These are phyloP conservation scores for Aspergillus puulaauensis DNA, from an alignment of 2,329 filamentous ascomycete species.

Conservation along the genomic window DNA sequence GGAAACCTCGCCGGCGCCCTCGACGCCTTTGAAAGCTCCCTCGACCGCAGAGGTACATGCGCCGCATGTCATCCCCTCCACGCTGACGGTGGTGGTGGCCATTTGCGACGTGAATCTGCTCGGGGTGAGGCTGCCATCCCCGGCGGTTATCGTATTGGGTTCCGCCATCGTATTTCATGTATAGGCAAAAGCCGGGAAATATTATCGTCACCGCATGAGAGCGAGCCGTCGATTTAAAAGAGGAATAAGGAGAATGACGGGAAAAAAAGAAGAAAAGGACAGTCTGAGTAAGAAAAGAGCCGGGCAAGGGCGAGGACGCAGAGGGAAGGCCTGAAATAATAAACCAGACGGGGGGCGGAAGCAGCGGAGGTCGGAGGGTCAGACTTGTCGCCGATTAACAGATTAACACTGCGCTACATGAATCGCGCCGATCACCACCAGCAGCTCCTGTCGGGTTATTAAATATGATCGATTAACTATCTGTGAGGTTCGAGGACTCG, in stretches of 20 bases:
- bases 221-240: background rate
- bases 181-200: slow-evolving; percentile 11
- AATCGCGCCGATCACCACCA: background rate
- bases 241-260: slow-evolving; percentile 5
- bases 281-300: background rate
- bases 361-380: background rate
- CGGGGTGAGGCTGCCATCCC: slow-evolving; percentile 13
- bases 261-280: slow-evolving; percentile 3
- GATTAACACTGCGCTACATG: background rate
- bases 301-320: background rate
- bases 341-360: slow-evolving; percentile 1
- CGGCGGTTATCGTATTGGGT: slow-evolving; percentile 20
- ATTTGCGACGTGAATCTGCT: slow-evolving; percentile 57
- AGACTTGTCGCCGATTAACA: background rate
- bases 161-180: slow-evolving; percentile 18
- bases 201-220: slow-evolving; percentile 20
- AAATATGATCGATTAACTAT: background rate
- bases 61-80: slow-evolving; percentile 86
- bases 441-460: background rate
- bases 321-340: background rate
- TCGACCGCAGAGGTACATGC: slow-evolving; percentile 96
- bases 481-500: background rate
- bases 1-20: slow-evolving; percentile 81
- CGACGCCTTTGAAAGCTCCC: slow-evolving; percentile 78
- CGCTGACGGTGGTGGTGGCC: slow-evolving; percentile 86